Conservation (phyloP, 495 filamentous ascomycete species). For the Lasiosphaeriaceae sp. region DNA sequence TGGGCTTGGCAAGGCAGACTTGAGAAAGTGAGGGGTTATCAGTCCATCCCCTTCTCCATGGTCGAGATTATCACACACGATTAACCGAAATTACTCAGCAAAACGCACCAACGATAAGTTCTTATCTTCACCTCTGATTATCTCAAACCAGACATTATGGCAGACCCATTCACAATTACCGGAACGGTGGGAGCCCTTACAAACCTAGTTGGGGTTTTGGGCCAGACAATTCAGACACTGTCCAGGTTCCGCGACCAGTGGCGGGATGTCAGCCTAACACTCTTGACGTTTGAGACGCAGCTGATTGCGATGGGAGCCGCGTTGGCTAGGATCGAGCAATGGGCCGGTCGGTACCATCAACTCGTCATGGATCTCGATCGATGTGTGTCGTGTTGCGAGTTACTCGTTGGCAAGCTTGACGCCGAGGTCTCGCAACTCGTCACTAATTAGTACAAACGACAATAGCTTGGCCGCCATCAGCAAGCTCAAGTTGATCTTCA, state of each 20-base stretch:
- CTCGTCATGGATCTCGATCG: conserved; percentile 24
- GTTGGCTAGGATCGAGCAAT: conserved; percentile 23
- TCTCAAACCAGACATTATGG: conserved; percentile 7
- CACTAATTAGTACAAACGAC: not conserved
- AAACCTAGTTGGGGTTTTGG: conserved; percentile 15
- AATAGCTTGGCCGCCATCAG: too few species aligned
- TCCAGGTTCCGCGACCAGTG: conserved; percentile 17
- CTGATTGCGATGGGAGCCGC: conserved; percentile 21
- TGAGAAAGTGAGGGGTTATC: too few species aligned
- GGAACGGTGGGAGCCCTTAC: conserved; percentile 16
- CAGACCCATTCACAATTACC: conserved; percentile 19
- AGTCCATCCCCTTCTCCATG: too few species aligned
- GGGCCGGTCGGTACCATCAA: conserved; percentile 22
- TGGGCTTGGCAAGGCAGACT: too few species aligned
- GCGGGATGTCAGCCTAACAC: conserved; percentile 16
- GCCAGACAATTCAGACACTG: conserved; percentile 13
- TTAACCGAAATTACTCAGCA: too few species aligned
- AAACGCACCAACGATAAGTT: too few species aligned
- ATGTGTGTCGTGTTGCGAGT: conserved; percentile 14
- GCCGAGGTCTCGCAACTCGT: conserved; percentile 11
- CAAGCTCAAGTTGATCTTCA: conserved; percentile 17
- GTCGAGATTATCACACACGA: too few species aligned
- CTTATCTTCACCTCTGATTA: not conserved
- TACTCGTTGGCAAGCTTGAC: conserved; percentile 19
- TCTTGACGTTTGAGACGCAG: conserved; percentile 19